These are phyloP conservation scores for Austroboletus eburneus DNA, from an alignment of 768 basidiomycete species.

Conservation along the genomic window DNA sequence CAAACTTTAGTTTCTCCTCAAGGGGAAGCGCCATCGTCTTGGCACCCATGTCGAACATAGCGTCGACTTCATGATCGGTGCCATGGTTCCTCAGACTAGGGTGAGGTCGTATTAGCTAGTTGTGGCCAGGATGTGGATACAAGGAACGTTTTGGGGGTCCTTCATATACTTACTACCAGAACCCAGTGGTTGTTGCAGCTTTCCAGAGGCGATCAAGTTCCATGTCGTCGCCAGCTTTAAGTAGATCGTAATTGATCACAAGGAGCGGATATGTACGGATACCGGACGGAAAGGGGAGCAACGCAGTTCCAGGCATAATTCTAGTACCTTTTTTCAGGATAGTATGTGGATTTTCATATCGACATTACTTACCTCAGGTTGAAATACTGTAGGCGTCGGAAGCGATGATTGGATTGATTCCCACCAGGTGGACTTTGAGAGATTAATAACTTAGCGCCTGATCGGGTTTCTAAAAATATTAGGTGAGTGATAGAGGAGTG, in stretches of 20 bases:
- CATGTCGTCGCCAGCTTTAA: slow-evolving; percentile 30
- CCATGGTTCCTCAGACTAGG: slow-evolving; percentile 43
- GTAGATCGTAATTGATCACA: slow-evolving; percentile 40
- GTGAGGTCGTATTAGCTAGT: neutral
- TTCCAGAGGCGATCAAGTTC: slow-evolving; percentile 44
- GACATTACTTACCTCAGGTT: too few species aligned
- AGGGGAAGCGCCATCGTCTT: slow-evolving; percentile 38
- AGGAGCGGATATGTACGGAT: slow-evolving; percentile 43
- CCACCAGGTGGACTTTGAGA: too few species aligned
- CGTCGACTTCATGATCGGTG: slow-evolving; percentile 31
- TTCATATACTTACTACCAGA: slow-evolving; percentile 46
- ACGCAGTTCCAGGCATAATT: slow-evolving; percentile 31
- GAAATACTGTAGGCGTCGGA: too few species aligned
- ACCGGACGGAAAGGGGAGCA: slow-evolving; percentile 43
- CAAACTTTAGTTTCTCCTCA: slow-evolving; percentile 40
- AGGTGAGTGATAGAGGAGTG: too few species aligned
- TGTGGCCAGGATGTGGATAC: neutral
- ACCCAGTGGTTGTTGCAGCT: slow-evolving; percentile 46
- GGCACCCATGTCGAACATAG: slow-evolving; percentile 42
- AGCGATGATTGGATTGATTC: too few species aligned
- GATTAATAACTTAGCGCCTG: too few species aligned
- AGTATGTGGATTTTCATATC: neutral
- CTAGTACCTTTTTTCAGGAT: neutral
- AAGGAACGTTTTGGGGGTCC: too few species aligned
- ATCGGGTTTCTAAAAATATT: too few species aligned